phyloP scores from a whole-genome alignment of 106 monocot species.

The Dendrobium officinale region DNA sequence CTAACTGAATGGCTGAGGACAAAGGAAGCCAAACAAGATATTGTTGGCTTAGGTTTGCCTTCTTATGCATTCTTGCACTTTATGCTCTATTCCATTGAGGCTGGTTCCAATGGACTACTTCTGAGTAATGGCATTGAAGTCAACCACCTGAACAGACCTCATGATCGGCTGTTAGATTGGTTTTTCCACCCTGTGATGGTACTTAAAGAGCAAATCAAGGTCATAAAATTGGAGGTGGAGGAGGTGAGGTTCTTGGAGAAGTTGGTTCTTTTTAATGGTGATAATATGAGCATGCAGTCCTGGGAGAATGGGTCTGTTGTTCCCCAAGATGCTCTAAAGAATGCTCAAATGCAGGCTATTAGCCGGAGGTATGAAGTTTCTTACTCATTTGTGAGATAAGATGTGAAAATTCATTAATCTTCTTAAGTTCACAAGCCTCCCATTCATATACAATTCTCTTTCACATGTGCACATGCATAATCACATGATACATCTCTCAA shows the following conservation, averaged over 20 bases:
- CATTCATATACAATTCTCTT: neutral
- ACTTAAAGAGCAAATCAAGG: constrained; percentile 79
- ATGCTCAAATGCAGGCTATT: constrained; percentile 81
- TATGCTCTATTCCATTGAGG: constrained; percentile 50
- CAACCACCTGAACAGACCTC: constrained; percentile 58
- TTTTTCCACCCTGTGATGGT: constrained; percentile 90
- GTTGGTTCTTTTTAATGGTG: constrained; percentile 55
- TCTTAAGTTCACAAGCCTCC: neutral
- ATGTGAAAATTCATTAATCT: neutral
- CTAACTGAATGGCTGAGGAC: constrained; percentile 66
- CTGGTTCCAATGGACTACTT: constrained; percentile 57
- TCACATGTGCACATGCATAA: neutral
- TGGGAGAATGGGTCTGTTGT: constrained; percentile 48
- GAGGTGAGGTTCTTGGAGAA: constrained; percentile 80
- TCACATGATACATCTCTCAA: neutral
- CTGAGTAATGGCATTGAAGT: constrained; percentile 50
- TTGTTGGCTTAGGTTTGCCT: constrained; percentile 57
- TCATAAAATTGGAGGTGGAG: constrained; percentile 46
- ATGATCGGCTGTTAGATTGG: constrained; percentile 78
- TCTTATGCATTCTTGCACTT: constrained; percentile 37
- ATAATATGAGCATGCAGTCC: constrained; percentile 19
- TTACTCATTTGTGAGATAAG: neutral
- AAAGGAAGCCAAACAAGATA: constrained; percentile 47
- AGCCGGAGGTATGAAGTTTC: constrained; percentile 63
- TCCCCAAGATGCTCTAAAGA: constrained; percentile 54